Base-by-base conservation (phyloP, 1,139 yeast genomes). In the Suhomyces chickasaworum region DNA sequence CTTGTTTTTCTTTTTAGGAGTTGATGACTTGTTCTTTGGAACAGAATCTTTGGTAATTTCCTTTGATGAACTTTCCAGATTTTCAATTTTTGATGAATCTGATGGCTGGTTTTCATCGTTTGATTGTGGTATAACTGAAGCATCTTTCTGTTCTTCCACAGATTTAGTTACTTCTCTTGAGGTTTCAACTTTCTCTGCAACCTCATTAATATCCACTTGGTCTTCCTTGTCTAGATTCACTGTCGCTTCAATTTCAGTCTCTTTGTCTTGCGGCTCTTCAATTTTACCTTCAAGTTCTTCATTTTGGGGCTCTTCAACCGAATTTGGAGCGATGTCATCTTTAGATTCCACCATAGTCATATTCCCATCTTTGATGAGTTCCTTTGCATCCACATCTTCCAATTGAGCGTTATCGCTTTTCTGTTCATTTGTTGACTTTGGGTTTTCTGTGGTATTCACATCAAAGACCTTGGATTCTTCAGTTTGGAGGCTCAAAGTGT, bases 1-100 rank as follows among this genome's bases (percentile, higher is more conserved):
- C 31, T 42, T 42, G 27, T 40, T 39, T 20, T 38, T 42, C 16
- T 45, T 38, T 17, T 22, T 35, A 7, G 37, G 29, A 4, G 37
- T 21, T n/a, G 22, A 12, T 6, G 37, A 17, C 6, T 22, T 21
- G 22, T 15, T 35, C 16, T 33, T 21, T 5, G 25, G 7, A 12
- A 5, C 23, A n/a, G 37, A 9, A n/a, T 33, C 20, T 10, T 20
- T 20, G 7, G 35, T 12, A 12, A n/a, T 4, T n/a, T 32, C 21
- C 20, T 18, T 32, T 9, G 37, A 6, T 20, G 25, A 29, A 5
- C 3, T 15, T 12, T 29, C 32, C 17, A 7, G 6, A 6, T 29
- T 29, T 13, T 13, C 32, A 3, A 2, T 6, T 15, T 32, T 32
- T 3, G 35, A 17, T 9, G 35, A 17, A 13, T n/a, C 16, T 7